Evolutionary conservation across 169 alveolate genomes (phyloP).

Genomic region (Cryptosporidium bovis): DNA sequence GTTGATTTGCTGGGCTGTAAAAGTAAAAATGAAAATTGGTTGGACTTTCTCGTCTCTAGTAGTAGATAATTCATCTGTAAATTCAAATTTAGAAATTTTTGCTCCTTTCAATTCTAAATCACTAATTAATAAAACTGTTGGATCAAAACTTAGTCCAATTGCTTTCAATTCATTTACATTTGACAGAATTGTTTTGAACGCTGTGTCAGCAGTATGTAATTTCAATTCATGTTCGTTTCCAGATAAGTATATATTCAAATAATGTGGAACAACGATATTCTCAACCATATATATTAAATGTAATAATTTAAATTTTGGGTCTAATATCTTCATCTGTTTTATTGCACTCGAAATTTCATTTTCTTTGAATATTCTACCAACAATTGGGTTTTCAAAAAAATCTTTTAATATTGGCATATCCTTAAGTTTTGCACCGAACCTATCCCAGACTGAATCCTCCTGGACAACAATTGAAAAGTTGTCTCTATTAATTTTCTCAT

Average conservation of each 20-base stretch:
- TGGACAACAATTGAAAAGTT: constrained; percentile 80
- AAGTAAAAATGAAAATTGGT: constrained; percentile 90
- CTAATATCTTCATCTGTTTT: constrained; percentile 88
- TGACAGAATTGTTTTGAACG: constrained; percentile 84
- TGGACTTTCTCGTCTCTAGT: constrained; percentile 75
- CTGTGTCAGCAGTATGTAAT: constrained; percentile 87
- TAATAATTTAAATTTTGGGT: constrained; percentile 86
- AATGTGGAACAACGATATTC: constrained; percentile 87
- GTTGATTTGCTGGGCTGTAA: constrained; percentile 90
- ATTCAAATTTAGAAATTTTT: constrained; percentile 39
- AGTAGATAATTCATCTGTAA: constrained; percentile 12
- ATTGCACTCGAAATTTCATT: constrained; percentile 88
- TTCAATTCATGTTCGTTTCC: constrained; percentile 86
- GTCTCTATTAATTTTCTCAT: background rate
- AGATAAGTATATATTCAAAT: constrained; percentile 84
- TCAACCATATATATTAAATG: constrained; percentile 87
- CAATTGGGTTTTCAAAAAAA: constrained; percentile 87
- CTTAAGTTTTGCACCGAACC: constrained; percentile 85
- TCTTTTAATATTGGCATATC: constrained; percentile 90
- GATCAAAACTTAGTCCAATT: constrained; percentile 84
- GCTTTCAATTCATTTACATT: constrained; percentile 84
- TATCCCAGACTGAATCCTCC: constrained; percentile 86
- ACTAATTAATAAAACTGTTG: constrained; percentile 84
- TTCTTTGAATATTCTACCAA: constrained; percentile 87
- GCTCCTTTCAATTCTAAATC: constrained; percentile 88